Evolutionary conservation across 768 basidiomycete genomes (phyloP), one percentile per base, ranked within the genome.

Genomic region (Scleroderma citrinum): DNA sequence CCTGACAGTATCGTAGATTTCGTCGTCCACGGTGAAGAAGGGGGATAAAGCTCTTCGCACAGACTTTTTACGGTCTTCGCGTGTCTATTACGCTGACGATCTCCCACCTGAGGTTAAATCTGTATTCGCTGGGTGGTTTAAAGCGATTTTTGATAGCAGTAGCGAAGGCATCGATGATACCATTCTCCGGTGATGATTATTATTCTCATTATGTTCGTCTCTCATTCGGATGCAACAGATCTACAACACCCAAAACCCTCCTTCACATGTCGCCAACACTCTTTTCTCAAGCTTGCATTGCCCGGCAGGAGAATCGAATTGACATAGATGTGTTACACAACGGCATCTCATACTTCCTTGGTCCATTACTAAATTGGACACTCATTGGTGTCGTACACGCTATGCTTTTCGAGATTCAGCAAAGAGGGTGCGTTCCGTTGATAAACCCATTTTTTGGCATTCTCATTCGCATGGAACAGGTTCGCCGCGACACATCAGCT

Each of bases 91-190:
- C 6, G 26, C 64, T 0, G 72, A 76, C 7, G 69, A 70, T 19
- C 62, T 80, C 10, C 64, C 71, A 16, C 56, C 54, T 26, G 76
- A 78, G 44, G 77, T 79, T 35, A 58, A 65, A 35, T 51, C 53
- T 36, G 72, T 75, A 17, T 79, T 80, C 53, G 59, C 65, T 30
- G 69, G 72, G 8, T 92, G 89, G 89, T 80, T 75, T 56, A 89
- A 87, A 58, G 83, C 85, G 0, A 69, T 92, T 23, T 91, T 91
- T 61, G 87, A 89, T 59, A 81, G 71, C 43, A 69, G 70, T 51
- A 88, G 80, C 54, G 89, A 91, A 61, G 89, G 89, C 1, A 90
- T 92, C 23, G 89, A 91, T 55, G 89, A 92, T 57, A 81, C 77
- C 13, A 85, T 88, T 48, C 68, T 85, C 21, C 72, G 82, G 83